Base-by-base conservation (phyloP, 23 red algal species). In the Gracilaria domingensis region DNA sequence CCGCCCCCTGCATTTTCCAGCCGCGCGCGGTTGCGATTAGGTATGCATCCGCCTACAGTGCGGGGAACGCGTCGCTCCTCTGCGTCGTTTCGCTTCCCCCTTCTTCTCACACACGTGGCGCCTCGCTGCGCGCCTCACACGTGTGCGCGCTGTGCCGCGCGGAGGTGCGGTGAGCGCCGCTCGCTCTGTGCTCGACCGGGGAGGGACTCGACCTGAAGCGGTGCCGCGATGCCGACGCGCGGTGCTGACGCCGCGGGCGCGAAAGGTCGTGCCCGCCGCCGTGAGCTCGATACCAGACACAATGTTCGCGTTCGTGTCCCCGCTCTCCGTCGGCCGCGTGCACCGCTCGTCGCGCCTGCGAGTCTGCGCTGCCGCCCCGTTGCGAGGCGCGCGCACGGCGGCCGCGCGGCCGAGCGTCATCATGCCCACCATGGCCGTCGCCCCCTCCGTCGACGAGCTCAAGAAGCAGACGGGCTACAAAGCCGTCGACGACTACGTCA, bases 401-500 rank as follows among this genome's bases (percentile, higher is more conserved):
- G 42, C n/a, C 42, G 42, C 42, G 42, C 42, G 42, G 42, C 42
- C 42, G 4, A 4, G 42, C 42, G 4, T 45, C 42, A 11, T 45
- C 42, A 11, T 11, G 42, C 42, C 42, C 42, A 11, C 42, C 24
- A 75, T 80, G 51, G 47, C 73, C 13, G 40, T 69, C 33, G 82
- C 82, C 38, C 85, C 91, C 33, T 85, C 84, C 25, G 93, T 95
- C 23, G 97, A 98, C 53, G 93, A 98, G 47, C 82, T 98, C 28
- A 98, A 98, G 70, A 88, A 93, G 88, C 47, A 45, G 48, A 93
- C 93, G 7, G 97, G 97, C 51, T 98, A 98, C 80, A 88, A 90
- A 50, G 80, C 93, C 40, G 93, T 98, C 16, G 97, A 98, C 85
- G 97, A 98, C 83, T 94, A 98, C 89, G 94, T 98, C 36, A 87